Percentiles rank a stretch among this genome's conserved stretches.
Conservation (phyloP, 169 alveolate species). For the Plasmodium adleri region DNA sequence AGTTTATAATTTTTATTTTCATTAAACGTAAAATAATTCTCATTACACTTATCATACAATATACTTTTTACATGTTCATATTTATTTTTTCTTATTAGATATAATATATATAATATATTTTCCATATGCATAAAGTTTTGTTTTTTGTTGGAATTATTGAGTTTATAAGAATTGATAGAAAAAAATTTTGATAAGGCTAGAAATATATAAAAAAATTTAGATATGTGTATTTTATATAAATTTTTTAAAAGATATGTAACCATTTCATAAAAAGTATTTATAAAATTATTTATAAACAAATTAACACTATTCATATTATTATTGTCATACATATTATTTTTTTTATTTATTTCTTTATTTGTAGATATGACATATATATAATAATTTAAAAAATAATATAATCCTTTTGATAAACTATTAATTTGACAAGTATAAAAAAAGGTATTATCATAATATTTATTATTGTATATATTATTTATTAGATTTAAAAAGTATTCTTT, state of each 20-base stretch:
- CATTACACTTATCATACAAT: constrained; percentile 23
- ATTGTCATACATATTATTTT: background rate
- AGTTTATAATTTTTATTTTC: background rate
- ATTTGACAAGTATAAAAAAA: constrained; percentile 9
- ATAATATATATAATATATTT: constrained; percentile 5
- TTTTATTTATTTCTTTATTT: background rate
- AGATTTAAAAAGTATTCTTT: background rate
- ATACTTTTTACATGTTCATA: constrained; percentile 15
- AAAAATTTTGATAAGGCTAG: constrained; percentile 9
- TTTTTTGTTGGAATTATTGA: background rate
- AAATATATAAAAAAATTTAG: constrained; percentile 51
- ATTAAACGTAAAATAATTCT: background rate
- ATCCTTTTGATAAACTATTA: constrained; percentile 14
- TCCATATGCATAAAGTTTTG: background rate
- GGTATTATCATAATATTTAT: background rate
- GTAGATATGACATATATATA: background rate
- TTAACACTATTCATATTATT: background rate
- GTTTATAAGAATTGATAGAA: background rate
- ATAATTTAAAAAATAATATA: constrained; percentile 27
- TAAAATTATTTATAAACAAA: background rate
- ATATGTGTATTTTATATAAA: constrained; percentile 7
- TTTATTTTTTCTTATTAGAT: constrained; percentile 8
- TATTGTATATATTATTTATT: constrained; percentile 7
- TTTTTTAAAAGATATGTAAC: constrained; percentile 34
- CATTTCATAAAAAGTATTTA: constrained; percentile 49